phyloP scores from a whole-genome alignment of 2,329 filamentous ascomycete genomes.

The Aspergillus vadensis region DNA sequence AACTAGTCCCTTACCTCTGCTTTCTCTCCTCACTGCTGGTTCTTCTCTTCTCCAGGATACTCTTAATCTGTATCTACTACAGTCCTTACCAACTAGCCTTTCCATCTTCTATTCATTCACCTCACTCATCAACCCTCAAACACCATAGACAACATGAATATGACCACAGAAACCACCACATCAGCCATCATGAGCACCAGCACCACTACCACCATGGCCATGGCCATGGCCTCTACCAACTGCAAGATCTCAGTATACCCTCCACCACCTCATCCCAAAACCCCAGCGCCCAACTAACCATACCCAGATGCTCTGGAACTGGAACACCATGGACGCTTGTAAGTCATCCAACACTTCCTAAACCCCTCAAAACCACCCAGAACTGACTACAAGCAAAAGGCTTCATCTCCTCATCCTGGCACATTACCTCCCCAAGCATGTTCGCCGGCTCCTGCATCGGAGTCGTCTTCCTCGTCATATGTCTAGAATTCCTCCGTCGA shows the following conservation, averaged over 20 bases:
- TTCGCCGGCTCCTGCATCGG: slow-evolving; percentile 82
- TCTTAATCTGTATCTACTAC: too few species aligned
- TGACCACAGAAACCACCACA: slow-evolving; percentile 11
- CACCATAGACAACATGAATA: slow-evolving; percentile 4
- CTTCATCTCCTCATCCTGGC: slow-evolving; percentile 72
- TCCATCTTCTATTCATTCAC: not conserved
- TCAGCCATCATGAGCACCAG: slow-evolving; percentile 11
- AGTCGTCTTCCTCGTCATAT: slow-evolving; percentile 71
- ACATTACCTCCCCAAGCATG: slow-evolving; percentile 67
- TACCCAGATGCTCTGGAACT: slow-evolving; percentile 35
- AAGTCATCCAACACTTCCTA: not conserved
- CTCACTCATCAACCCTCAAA: not conserved
- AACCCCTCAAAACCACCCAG: not conserved
- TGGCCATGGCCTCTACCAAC: slow-evolving; percentile 36
- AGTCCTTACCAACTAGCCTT: not conserved
- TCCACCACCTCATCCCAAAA: not conserved
- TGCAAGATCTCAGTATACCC: slow-evolving; percentile 31
- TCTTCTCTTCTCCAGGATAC: too few species aligned
- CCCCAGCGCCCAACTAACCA: not conserved
- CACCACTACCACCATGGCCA: not conserved
- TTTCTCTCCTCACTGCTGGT: too few species aligned
- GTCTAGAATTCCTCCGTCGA: slow-evolving; percentile 72
- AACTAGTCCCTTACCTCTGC: too few species aligned
- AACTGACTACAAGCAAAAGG: slow-evolving; percentile 36
- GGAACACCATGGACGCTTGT: slow-evolving; percentile 32